A percentile compares a stretch with the other conserved stretches of the same genome.
Evolutionary conservation across 768 basidiomycete genomes (phyloP).

Genomic region (Calocera viscosa): DNA sequence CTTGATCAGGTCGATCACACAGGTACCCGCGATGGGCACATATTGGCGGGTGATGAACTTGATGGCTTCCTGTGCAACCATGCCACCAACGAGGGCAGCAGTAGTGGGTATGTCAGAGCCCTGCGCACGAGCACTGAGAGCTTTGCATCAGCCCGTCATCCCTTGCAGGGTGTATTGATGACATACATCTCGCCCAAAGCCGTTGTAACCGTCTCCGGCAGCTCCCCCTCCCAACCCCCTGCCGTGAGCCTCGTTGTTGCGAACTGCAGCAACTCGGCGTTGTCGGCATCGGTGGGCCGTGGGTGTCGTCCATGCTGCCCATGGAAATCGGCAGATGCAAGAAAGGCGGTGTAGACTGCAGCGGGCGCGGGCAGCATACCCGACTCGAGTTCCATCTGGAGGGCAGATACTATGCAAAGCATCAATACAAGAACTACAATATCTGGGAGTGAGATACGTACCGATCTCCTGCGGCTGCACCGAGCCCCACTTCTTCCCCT

Average conservation of each 20-base stretch:
- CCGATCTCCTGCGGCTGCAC: neutral
- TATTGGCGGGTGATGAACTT: slow-evolving; percentile 96
- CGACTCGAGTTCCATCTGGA: neutral
- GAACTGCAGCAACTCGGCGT: neutral
- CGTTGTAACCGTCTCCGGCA: neutral
- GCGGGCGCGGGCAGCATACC: slow-evolving; percentile 1
- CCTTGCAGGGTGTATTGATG: neutral
- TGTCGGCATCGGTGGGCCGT: neutral
- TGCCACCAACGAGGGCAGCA: slow-evolving; percentile 82
- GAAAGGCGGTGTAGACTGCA: neutral
- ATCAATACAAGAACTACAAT: neutral
- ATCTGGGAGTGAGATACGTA: neutral
- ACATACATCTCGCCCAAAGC: slow-evolving; percentile 1
- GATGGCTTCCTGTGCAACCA: slow-evolving; percentile 93
- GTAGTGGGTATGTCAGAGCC: slow-evolving; percentile 83
- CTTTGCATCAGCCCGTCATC: slow-evolving; percentile 6
- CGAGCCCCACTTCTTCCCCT: slow-evolving; percentile 48
- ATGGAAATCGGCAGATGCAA: neutral
- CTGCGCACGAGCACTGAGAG: slow-evolving; percentile 56
- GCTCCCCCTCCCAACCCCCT: neutral
- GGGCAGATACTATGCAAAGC: neutral
- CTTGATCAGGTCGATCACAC: slow-evolving; percentile 59
- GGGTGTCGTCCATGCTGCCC: neutral
- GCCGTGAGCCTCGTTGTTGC: neutral
- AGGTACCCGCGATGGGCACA: slow-evolving; percentile 74